phyloP scores from a whole-genome alignment of 129 eudicot species.

The Flaveria bidentis region DNA sequence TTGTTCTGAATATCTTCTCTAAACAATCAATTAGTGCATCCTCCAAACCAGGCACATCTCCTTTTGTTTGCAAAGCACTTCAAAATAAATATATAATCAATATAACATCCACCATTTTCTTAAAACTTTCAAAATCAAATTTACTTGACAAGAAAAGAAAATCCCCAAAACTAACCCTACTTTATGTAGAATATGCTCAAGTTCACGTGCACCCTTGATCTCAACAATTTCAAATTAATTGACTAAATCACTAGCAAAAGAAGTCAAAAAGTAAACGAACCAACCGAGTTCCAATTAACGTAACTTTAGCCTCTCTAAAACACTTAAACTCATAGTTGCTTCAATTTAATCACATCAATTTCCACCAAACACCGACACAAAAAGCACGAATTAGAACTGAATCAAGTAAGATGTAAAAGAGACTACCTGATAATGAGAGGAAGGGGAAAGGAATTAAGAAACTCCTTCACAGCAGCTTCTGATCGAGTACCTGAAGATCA shows the following conservation, averaged over 20 bases:
- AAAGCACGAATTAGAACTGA: not conserved
- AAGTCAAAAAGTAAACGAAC: not conserved
- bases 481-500: slow-evolving; percentile 59
- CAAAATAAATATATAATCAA: slow-evolving; percentile 4
- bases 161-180: slow-evolving; percentile 1
- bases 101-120: not conserved
- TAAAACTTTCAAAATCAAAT: not conserved
- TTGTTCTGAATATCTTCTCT: slow-evolving; percentile 81
- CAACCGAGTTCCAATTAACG: no score
- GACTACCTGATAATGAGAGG: slow-evolving; percentile 66
- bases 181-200: slow-evolving; percentile 15
- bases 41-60: slow-evolving; percentile 71
- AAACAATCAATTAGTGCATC: slow-evolving; percentile 65
- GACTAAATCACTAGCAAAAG: not conserved
- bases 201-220: slow-evolving; percentile 12
- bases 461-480: slow-evolving; percentile 69
- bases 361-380: not conserved
- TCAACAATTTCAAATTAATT: not conserved
- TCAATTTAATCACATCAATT: not conserved
- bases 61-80: slow-evolving; percentile 83
- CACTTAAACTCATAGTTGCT: not conserved
- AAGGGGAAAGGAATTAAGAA: slow-evolving; percentile 80
- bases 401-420: not conserved
- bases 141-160: not conserved
- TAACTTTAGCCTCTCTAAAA: not conserved